Percentiles rank a stretch among this genome's conserved stretches.
Evolutionary conservation across 345 rosid genomes (phyloP).

Genomic region (Eucalyptus pauciflora): DNA sequence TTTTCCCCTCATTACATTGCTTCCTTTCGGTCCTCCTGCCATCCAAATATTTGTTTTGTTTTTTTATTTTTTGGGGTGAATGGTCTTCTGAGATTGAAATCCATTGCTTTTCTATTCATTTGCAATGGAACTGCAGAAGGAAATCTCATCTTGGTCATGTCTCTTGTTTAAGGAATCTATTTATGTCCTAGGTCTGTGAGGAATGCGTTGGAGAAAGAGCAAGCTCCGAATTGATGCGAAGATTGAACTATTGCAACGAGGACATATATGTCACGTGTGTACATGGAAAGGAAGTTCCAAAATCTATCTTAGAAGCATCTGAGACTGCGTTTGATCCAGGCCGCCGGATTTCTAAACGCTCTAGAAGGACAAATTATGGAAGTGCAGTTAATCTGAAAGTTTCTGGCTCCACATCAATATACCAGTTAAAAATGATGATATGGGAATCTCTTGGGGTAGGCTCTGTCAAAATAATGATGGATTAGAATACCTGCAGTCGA

Average conservation of each 20-base stretch:
- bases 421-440: conserved; percentile 97
- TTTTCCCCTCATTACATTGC: background rate
- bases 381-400: conserved; percentile 67
- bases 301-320: conserved; percentile 72
- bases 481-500: background rate
- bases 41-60: background rate
- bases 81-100: background rate
- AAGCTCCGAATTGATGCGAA: conserved; percentile 80
- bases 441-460: conserved; percentile 99
- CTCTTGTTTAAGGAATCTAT: background rate
- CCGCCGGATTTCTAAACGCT: conserved; percentile 76
- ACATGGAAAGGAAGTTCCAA: conserved; percentile 94
- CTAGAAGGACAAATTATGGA: conserved; percentile 71
- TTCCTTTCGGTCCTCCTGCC: background rate
- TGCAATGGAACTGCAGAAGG: background rate
- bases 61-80: background rate
- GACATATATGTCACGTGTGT: conserved; percentile 69
- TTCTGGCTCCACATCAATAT: conserved; percentile 78
- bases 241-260: conserved; percentile 67
- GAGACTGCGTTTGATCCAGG: conserved; percentile 57
- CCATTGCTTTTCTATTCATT: background rate
- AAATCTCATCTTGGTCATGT: background rate
- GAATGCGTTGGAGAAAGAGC: conserved; percentile 94
- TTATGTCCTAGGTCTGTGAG: conserved; percentile 50
- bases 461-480: background rate